Conservation (phyloP, 108 stramenopile genomes). For the Skeletonema potamos region DNA sequence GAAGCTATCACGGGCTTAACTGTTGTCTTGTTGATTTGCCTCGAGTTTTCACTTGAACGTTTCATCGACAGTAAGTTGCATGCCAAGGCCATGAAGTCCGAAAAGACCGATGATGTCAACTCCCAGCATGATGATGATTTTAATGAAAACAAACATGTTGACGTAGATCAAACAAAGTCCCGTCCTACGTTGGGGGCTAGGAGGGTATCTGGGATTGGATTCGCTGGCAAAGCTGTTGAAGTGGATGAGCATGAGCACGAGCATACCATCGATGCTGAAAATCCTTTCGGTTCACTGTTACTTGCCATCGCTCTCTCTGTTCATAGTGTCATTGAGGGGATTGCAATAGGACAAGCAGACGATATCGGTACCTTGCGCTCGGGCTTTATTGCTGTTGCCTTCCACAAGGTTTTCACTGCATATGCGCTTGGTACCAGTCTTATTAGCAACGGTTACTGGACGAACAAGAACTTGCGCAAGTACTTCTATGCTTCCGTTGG, state of each 20-base stretch:
- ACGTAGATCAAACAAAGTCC: too few species aligned
- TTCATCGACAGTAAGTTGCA: background rate
- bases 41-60: background rate
- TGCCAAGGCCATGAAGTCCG: background rate
- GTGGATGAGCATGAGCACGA: background rate
- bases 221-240: background rate
- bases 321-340: slow-evolving; percentile 47
- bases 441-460: slow-evolving; percentile 24
- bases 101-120: background rate
- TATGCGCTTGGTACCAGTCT: slow-evolving; percentile 39
- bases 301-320: slow-evolving; percentile 45
- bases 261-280: background rate
- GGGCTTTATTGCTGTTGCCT: slow-evolving; percentile 43
- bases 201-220: too few species aligned
- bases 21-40: background rate
- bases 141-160: background rate
- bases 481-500: slow-evolving; percentile 7
- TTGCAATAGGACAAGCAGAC: slow-evolving; percentile 38
- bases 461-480: slow-evolving; percentile 2
- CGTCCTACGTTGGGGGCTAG: too few species aligned
- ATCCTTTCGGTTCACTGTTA: slow-evolving; percentile 20
- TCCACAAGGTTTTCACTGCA: slow-evolving; percentile 51
- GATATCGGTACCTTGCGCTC: background rate
- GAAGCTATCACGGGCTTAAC: background rate
- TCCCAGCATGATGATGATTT: background rate